These are phyloP conservation scores for Monilinia vaccinii-corymbosi DNA, from an alignment of 2,329 filamentous ascomycete genomes.

Conservation along the genomic window DNA sequence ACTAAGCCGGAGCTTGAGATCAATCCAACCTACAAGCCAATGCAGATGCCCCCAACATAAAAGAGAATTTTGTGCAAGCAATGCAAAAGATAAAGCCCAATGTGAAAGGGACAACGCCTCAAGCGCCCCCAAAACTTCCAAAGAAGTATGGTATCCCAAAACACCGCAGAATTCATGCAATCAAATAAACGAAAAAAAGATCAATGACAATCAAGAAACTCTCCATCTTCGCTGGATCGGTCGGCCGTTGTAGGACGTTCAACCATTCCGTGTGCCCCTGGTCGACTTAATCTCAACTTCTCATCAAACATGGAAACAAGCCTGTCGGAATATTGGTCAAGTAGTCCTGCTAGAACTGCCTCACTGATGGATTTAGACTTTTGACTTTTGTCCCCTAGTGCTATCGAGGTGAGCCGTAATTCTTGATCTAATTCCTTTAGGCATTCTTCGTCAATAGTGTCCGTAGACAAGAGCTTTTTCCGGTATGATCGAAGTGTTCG, in stretches of 20 bases:
- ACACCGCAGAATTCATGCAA: neutral
- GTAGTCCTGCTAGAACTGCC: conserved; percentile 49
- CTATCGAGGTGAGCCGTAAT: conserved; percentile 51
- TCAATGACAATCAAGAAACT: conserved; percentile 6
- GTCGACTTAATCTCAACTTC: conserved; percentile 45
- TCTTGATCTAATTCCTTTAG: conserved; percentile 57
- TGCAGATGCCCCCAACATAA: neutral
- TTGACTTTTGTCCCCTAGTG: conserved; percentile 35
- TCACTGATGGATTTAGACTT: conserved; percentile 43
- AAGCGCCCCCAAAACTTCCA: neutral
- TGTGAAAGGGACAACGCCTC: neutral
- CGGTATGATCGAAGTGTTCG: conserved; percentile 53
- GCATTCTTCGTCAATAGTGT: conserved; percentile 46
- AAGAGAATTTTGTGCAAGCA: neutral
- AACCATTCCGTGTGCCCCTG: conserved; percentile 14
- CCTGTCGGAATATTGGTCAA: conserved; percentile 68
- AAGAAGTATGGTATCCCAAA: conserved; percentile 1
- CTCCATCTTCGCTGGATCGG: neutral
- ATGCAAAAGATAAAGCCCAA: neutral
- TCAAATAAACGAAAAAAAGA: neutral
- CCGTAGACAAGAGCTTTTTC: conserved; percentile 49
- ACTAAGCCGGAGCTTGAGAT: neutral
- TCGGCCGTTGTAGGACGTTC: conserved; percentile 24
- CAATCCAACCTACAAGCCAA: neutral
- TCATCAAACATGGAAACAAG: conserved; percentile 64